Base-by-base conservation (phyloP, 257 asterid genomes). In the Salvia hispanica region DNA sequence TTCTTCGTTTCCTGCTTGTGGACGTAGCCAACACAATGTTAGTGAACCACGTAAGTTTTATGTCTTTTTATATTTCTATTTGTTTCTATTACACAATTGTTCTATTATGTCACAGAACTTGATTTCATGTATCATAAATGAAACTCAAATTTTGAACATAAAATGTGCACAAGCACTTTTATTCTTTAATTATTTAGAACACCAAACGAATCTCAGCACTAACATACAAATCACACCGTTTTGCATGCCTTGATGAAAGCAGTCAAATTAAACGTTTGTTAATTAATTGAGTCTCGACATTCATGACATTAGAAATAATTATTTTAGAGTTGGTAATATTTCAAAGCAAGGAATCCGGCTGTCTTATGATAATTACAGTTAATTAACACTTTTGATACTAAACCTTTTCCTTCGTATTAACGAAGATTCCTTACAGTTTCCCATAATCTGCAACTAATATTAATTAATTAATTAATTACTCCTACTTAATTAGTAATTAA, bases 311-410 rank as follows among this genome's bases (percentile, higher is more conserved):
- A 71, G 72, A 71, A 25, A 25, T 1, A 25, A 25, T 25, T 25
- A 2, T 25, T 25, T 25, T 25, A 25, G 31, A 25, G 31, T 25
- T 25, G 31, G 31, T 1, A 25, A 25, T 65, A 70, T 52, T 72
- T n/a, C 51, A 65, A 57, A 54, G 66, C 2, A 74, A 54, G 28
- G 58, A 58, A 67, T 64, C 52, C 40, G 45, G 81, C 39, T 70
- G 72, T 70, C 65, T 58, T 62, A 21, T 54, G 76, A 64, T 64
- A 62, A 74, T 61, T 21, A 65, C 80, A 71, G 72, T 55, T 31
- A 68, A 67, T 40, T 37, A 31, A 76, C 80, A 71, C 69, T 70
- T 42, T 11, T 39, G 33, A n/a, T 58, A 25, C 21, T 4, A 8
- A 15, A 40, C 64, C 28, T 25, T 54, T 54, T 9, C 59, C 59